A percentile compares a stretch with the other conserved stretches of the same genome.
Evolutionary conservation across 495 filamentous ascomycete genomes (phyloP).

Genomic region (Talaromyces borbonicus): DNA sequence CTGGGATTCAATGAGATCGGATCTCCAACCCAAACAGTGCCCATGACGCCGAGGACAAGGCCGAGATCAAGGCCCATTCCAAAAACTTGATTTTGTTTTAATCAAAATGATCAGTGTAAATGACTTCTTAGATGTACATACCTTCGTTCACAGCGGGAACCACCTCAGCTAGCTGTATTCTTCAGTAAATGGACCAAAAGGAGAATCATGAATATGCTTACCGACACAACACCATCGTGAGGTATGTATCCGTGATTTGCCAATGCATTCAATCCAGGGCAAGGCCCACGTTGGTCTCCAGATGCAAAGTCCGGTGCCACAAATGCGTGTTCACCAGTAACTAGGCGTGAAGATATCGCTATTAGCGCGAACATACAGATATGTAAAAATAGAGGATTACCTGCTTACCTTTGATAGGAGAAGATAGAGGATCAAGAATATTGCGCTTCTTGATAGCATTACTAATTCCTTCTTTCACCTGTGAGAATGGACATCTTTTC

Average conservation of each 20-base stretch:
- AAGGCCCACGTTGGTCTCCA: constrained; percentile 37
- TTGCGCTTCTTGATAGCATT: constrained; percentile 17
- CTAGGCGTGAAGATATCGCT: no score
- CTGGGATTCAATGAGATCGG: constrained; percentile 28
- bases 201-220: constrained; percentile 8
- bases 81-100: constrained; percentile 30
- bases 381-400: no score
- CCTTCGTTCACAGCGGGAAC: not conserved
- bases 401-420: constrained; percentile 20
- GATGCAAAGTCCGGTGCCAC: constrained; percentile 24
- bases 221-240: constrained; percentile 37
- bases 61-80: constrained; percentile 43
- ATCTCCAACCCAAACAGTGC: constrained; percentile 41
- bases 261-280: constrained; percentile 42
- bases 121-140: no score
- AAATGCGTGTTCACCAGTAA: constrained; percentile 30
- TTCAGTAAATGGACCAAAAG: not conserved
- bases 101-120: not conserved
- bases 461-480: constrained; percentile 4
- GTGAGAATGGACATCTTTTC: constrained; percentile 8
- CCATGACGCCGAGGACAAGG: constrained; percentile 40
- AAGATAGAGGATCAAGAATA: constrained; percentile 17
- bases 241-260: constrained; percentile 48
- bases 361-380: no score
- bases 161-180: not conserved